Conservation (phyloP, 202 grass and related monocot genomes). For the Carex arenaria region DNA sequence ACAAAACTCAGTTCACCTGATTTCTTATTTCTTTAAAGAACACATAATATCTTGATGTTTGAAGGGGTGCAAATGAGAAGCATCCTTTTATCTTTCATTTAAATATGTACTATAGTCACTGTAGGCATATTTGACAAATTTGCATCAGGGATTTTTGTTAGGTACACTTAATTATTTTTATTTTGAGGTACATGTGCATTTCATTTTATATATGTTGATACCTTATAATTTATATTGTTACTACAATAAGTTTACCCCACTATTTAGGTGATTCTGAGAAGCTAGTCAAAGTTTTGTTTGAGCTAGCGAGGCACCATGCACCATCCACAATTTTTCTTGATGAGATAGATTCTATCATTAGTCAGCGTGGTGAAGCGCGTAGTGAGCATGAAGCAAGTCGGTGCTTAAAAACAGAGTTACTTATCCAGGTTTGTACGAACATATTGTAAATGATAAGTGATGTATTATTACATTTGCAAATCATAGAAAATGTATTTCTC, state of each 20-base stretch:
- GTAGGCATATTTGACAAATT: not conserved
- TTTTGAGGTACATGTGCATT: not conserved
- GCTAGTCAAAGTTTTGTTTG: slow-evolving; percentile 92
- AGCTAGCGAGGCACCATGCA: slow-evolving; percentile 90
- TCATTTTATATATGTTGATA: not conserved
- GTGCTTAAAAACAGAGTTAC: slow-evolving; percentile 84
- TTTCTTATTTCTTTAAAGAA: not conserved
- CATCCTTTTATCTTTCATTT: not conserved
- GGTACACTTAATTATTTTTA: not conserved
- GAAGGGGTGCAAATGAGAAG: not conserved
- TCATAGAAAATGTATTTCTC: too few relatives aligned
- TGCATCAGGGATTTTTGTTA: not conserved
- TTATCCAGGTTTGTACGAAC: slow-evolving; percentile 54
- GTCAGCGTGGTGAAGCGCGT: slow-evolving; percentile 85
- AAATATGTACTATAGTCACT: not conserved
- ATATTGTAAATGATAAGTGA: not conserved
- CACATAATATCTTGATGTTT: not conserved
- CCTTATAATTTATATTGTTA: not conserved
- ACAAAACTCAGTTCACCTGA: too few relatives aligned
- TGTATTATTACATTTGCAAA: not conserved
- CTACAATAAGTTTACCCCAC: not conserved
- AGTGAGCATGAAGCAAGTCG: slow-evolving; percentile 96
- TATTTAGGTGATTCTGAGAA: slow-evolving; percentile 88
- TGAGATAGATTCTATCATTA: slow-evolving; percentile 96
- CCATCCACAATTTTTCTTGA: slow-evolving; percentile 99